Percentiles rank a stretch among this genome's conserved stretches.
phyloP scores from a whole-genome alignment of 2,329 filamentous ascomycete genomes.

The Ceratocystis papillata region DNA sequence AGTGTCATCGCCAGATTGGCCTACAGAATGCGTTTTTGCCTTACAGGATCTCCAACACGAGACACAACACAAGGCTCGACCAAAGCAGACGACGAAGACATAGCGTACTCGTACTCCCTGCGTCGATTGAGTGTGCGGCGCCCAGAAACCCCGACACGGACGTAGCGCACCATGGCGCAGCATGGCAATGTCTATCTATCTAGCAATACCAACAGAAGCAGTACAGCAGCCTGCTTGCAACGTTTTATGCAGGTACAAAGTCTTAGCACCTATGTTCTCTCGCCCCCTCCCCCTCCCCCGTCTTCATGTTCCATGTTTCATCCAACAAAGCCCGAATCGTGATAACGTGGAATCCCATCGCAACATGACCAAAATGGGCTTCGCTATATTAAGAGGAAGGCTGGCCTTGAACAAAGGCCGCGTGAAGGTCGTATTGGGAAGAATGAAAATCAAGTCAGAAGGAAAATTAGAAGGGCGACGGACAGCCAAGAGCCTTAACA shows the following conservation, averaged over 20 bases:
- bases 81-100: slow-evolving; percentile 2
- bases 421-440: neutral
- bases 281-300: too few relatives aligned
- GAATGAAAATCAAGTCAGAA: neutral
- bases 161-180: neutral
- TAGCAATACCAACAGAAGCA: neutral
- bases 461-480: neutral
- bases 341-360: neutral
- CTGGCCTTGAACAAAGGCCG: neutral
- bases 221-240: neutral
- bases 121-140: neutral
- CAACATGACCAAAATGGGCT: neutral
- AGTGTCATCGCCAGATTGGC: neutral
- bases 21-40: neutral
- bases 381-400: neutral
- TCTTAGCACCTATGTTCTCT: neutral
- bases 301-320: neutral
- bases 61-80: neutral
- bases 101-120: neutral
- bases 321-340: neutral
- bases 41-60: neutral
- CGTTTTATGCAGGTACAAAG: slow-evolving; percentile 7
- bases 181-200: neutral
- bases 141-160: neutral
- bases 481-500: neutral